Conservation (phyloP, 192 early-diverging fungal genomes). For the Glomus cerebriforme region DNA sequence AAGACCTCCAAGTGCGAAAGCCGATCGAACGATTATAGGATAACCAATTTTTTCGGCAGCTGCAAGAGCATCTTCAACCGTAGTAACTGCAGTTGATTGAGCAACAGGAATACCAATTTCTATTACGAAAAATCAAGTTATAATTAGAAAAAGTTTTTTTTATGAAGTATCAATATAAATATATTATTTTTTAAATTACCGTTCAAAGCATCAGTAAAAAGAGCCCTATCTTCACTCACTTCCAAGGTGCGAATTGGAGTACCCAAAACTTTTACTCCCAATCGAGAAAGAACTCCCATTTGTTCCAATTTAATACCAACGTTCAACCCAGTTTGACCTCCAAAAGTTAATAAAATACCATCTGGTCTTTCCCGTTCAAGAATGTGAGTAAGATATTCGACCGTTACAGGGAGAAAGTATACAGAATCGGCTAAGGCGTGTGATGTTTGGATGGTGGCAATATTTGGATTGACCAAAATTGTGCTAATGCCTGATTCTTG, state of each 20-base stretch:
- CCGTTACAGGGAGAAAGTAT: slow-evolving; percentile 95
- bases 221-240: slow-evolving; percentile 95
- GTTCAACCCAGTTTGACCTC: slow-evolving; percentile 98
- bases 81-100: slow-evolving; percentile 78
- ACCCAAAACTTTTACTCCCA: slow-evolving; percentile 93
- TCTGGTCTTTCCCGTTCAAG: slow-evolving; percentile 95
- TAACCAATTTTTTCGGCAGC: slow-evolving; percentile 91
- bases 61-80: slow-evolving; percentile 79
- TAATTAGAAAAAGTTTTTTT: neutral
- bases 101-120: slow-evolving; percentile 94
- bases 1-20: slow-evolving; percentile 94
- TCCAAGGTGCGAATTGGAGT: slow-evolving; percentile 95
- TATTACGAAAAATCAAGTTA: slow-evolving; percentile 34
- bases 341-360: slow-evolving; percentile 98
- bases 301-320: slow-evolving; percentile 93
- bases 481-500: slow-evolving; percentile 97
- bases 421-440: slow-evolving; percentile 96
- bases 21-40: slow-evolving; percentile 95
- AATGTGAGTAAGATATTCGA: slow-evolving; percentile 94
- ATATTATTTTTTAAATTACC: slow-evolving; percentile 11
- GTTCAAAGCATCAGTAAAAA: slow-evolving; percentile 80
- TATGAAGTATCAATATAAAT: too few species aligned
- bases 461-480: slow-evolving; percentile 98
- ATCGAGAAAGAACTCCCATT: slow-evolving; percentile 76
- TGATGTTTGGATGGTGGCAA: slow-evolving; percentile 98